Evolutionary conservation across 768 basidiomycete species (phyloP), one percentile per base, ranked within the genome.

Genomic region (Neoboletus magnificus): DNA sequence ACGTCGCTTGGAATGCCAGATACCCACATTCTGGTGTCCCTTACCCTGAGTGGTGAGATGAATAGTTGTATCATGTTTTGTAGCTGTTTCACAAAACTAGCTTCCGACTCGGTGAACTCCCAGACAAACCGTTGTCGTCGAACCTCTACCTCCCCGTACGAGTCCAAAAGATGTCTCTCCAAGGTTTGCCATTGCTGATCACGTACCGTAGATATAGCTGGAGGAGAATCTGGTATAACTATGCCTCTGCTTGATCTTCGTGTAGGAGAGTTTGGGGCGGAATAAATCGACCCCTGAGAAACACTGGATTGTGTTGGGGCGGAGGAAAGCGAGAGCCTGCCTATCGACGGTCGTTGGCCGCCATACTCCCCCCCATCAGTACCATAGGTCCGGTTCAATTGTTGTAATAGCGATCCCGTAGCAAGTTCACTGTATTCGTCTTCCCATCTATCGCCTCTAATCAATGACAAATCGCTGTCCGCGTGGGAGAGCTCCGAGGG

Each of bases 1-100:
- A 93, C 77, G 35, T 84, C 79, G 2, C 74, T 58, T 1, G 93
- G 92, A 18, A 98, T 81, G 18, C 93, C 93, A 1, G 82, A 74
- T 36, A 96, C 86, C 91, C 93, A 97, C 2, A 76, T 66, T 49
- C 83, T 83, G 46, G 79, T 84, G 60, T 86, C 80, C 57, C 86
- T 82, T 3, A 82, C 77, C 9, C 91, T 85, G 10, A 97, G 79
- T 0, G 93, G 94, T 5, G 83, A 74, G 29, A 93, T 80, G 67
- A 93, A 94, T 7, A 87, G 70, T n/a, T 77, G 73, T 13, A 93
- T 74, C 58, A 91, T 86, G 44, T 77, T 77, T 39, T 81, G 81
- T 18, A 94, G 74, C 9, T 79, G 83, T 22, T 77, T 74, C 53
- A 93, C 82, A 59, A 95, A 91, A 1, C 71, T 63, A 32, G 79